Base-by-base conservation (phyloP, 1,139 yeast species). In the Yamadazyma dendronema region DNA sequence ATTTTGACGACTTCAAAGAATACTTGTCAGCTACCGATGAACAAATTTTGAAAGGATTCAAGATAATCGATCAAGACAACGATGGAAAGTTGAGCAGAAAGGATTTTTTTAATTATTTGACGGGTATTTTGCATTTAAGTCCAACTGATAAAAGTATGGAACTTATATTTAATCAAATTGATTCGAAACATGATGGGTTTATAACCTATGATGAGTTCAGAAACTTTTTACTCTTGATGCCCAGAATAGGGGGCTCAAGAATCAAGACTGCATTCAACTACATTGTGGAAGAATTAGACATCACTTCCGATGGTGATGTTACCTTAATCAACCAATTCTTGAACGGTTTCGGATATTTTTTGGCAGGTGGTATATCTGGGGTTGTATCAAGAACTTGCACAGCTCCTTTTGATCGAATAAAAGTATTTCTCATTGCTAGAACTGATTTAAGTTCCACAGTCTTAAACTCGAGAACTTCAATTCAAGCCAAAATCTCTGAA, bases 371-470 rank as follows among this genome's bases (percentile, higher is more conserved):
- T 0, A 62, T 90, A 23, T 86, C 97, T 0, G 98, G 98, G 2
- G 98, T 92, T 4, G 84, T 92, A 4, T 88, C 97, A n/a, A 79
- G 98, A 62, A 89, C 97, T 0, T 84, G 95, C 52, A 92, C 98
- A 0, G 98, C 98, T 0, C 98, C 98, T 10, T 87, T 92, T 52
- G 98, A 92, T 59, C 75, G 98, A 58, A 77, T 92, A 17, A 92
- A 92, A 56, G 97, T 92, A 14, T 92, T 87, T 52, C 67, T 92
- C 39, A 92, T 92, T 54, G 97, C 98, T 2, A 77, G 96, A 57
- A 83, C 96, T 0, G 96, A 89, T 49, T 65, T 84, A 35, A 70
- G 85, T 0, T 81, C 89, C 2, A 83, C 87, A 0, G 66, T 83
- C 4, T 61, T 84, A 35, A 81, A 78, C 44, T 77, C 84, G 6